Percentiles rank a stretch among this genome's conserved stretches.
These are phyloP conservation scores for Oldenlandia corymbosa DNA, from an alignment of 257 asterid genomes.

Conservation along the genomic window DNA sequence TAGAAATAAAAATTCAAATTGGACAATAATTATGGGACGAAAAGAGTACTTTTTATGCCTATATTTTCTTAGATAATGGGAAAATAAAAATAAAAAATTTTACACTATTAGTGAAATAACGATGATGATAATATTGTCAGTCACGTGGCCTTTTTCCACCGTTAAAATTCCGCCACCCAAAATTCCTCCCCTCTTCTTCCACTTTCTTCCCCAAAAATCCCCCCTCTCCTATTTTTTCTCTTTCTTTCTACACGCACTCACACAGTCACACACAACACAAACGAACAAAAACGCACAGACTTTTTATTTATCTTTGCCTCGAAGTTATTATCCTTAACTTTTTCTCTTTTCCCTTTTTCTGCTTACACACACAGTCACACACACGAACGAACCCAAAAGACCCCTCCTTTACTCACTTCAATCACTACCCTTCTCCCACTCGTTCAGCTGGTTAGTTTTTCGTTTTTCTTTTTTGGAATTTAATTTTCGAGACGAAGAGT, in stretches of 20 bases:
- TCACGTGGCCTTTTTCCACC: conserved; percentile 16
- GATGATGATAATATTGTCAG: too few relatives aligned
- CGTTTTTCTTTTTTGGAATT: not conserved
- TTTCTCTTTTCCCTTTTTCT: not conserved
- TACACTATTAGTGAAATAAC: too few relatives aligned
- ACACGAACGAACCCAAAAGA: not conserved
- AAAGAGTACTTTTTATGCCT: too few relatives aligned
- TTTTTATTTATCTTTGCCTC: conserved; percentile 15
- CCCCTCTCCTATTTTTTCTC: not conserved
- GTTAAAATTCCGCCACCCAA: not conserved
- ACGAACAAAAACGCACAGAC: not conserved
- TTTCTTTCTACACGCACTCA: not conserved
- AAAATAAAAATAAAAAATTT: too few relatives aligned
- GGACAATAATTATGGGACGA: too few relatives aligned
- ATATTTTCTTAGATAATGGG: too few relatives aligned
- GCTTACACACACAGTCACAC: too few relatives aligned
- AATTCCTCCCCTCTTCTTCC: not conserved
- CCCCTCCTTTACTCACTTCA: conserved; percentile 7
- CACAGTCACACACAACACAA: not conserved
- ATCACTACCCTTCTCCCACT: conserved; percentile 6
- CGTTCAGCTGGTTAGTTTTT: conserved; percentile 16
- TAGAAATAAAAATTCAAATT: too few relatives aligned
- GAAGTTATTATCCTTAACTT: conserved; percentile 12
- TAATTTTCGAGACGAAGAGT: conserved; percentile 5
- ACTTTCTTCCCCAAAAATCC: not conserved